Evolutionary conservation across 2,329 filamentous ascomycete genomes (phyloP), one percentile per base, ranked within the genome.

Genomic region (Penicillium brevicompactum): DNA sequence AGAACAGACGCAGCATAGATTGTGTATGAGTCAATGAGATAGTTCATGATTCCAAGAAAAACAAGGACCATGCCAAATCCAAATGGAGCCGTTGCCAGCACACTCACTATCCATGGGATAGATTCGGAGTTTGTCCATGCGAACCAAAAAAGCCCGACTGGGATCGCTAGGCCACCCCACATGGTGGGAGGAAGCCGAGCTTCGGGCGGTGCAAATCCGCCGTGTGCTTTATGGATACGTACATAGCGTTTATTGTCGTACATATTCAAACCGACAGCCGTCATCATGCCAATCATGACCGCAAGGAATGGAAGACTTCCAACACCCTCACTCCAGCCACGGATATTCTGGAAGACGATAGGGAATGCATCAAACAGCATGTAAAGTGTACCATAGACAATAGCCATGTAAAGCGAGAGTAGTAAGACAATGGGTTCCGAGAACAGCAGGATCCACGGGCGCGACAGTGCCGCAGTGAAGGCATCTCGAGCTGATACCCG

Each of bases 191-290:
- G 77, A 0, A 82, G 64, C 37, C 78, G 80, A 27, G 78, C 80
- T 70, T 85, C 83, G 0, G 84, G 83, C 14, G 83, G 78, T n/a
- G 83, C 83, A 53, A 84, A 80, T 9, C 84, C 56, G 11, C 51
- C 45, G n/a, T 58, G 49, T 14, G 49, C 38, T 10, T 53, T 41
- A 18, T 56, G 56, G 30, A 58, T 56, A 9, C 46, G 46, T 3
- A 56, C 38, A 37, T 58, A 58, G 27, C 56, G 53, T 22, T 56
- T 56, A 18, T 58, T 58, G 24, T 58, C 56, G 46, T 41, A 51
- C 49, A 58, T 56, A 10, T 55, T 56, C 4, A 55, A 21, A 11
- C 37, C 53, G 3, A 58, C 53, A 1, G 56, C 56, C 3, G 44
- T 41, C 49, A 56, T 56, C 56, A 59, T 59, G 7, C 57, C 57